Base-by-base conservation (phyloP, 805 yeast genomes). In the Cyberlindnera suaveolens region DNA sequence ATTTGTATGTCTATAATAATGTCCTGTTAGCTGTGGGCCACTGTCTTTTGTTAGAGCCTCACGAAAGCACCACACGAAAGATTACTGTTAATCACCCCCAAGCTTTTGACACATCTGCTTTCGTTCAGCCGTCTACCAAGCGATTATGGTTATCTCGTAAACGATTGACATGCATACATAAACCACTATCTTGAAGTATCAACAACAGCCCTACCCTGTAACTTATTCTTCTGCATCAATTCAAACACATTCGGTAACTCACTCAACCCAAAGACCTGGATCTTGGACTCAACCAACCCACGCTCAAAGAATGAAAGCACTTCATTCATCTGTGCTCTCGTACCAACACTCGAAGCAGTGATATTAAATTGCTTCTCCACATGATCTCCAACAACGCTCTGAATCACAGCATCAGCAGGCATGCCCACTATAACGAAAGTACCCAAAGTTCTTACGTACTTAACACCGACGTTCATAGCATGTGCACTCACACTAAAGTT, bases 121-220 rank as follows among this genome's bases (percentile, higher is more conserved):
- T 9, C 27, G 4, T 23, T 23, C 27, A 23, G 27, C 27, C 27
- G 27, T 23, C 27, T 23, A 23, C 27, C 27, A 23, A 23, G 11
- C 27, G 27, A 23, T 23, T 23, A 23, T 23, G 11, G 27, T 23
- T 23, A 23, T 23, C 11, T 23, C 27, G 27, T 23, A 23, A 23
- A 23, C 27, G 13, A 23, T 23, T 23, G 27, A 23, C 27, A 23
- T 23, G 11, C 27, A 23, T 23, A 23, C 27, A 23, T 23, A 23
- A 4, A 19, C 23, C 27, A 23, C 18, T 16, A 37, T n/a, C 15
- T 37, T 11, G 34, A 37, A 29, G 85, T 82, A 67, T 88, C 96
- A 47, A 87, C 80, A 43, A 87, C 96, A 56, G 81, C 80, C 67
- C 96, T 78, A 51, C 96, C 96, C 51, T 63, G 48, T 48, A 77